Percentiles rank a stretch among this genome's conserved stretches.
phyloP scores from a whole-genome alignment of 1,284 basidiomycete genomes.

The Moniliella sp. region DNA sequence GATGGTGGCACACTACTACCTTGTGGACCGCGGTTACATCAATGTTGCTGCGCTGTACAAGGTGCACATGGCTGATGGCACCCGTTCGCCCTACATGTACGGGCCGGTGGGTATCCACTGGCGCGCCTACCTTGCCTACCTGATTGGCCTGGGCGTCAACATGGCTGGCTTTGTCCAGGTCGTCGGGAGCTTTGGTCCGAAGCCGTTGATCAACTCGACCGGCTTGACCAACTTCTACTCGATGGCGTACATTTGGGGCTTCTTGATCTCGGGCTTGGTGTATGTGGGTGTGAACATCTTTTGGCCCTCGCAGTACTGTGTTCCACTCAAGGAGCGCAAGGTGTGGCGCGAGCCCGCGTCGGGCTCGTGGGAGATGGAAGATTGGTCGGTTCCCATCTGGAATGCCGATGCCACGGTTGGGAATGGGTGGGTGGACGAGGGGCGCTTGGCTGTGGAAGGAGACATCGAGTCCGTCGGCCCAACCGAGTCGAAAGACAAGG shows the following conservation, averaged over 20 bases:
- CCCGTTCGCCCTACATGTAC: slow-evolving; percentile 48
- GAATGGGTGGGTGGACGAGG: too few species aligned
- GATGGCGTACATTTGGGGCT: slow-evolving; percentile 32
- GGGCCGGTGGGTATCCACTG: slow-evolving; percentile 44
- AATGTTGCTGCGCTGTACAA: slow-evolving; percentile 48
- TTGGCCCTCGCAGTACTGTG: slow-evolving; percentile 8
- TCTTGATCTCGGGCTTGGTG: slow-evolving; percentile 20
- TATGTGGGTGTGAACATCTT: slow-evolving; percentile 19
- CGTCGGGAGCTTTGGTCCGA: too few species aligned
- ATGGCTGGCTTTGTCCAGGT: slow-evolving; percentile 49
- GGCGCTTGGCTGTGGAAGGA: too few species aligned
- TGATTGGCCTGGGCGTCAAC: slow-evolving; percentile 58
- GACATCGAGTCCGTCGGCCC: too few species aligned
- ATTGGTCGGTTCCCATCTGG: slow-evolving; percentile 5
- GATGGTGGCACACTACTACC: slow-evolving; percentile 46
- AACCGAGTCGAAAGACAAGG: too few species aligned
- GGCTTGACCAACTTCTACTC: slow-evolving; percentile 29
- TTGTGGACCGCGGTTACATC: slow-evolving; percentile 52
- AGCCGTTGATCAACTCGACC: too few species aligned
- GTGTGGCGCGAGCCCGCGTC: slow-evolving; percentile 9
- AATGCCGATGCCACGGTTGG: too few species aligned
- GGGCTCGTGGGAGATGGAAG: slow-evolving; percentile 8
- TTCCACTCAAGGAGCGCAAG: slow-evolving; percentile 4
- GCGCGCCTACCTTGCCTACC: slow-evolving; percentile 50
- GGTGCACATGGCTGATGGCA: slow-evolving; percentile 14